Evolutionary conservation across 192 early-diverging fungal species (phyloP).

Genomic region (Backusella luteola): DNA sequence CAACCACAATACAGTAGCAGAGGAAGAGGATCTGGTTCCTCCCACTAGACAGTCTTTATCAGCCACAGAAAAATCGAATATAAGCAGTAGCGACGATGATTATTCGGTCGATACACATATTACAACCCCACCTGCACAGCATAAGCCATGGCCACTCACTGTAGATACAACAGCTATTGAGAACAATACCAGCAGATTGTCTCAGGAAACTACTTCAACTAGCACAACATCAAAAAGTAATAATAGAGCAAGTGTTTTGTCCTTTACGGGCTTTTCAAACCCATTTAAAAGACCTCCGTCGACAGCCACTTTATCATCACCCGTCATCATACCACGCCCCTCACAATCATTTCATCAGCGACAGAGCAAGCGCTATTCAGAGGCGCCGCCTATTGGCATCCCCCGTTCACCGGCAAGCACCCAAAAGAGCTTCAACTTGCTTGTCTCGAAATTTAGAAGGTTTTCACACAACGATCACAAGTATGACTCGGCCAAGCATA

Average conservation of each 20-base stretch:
- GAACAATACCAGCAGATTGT: not conserved
- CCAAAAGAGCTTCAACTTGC: constrained; percentile 13
- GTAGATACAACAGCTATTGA: not conserved
- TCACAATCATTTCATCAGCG: constrained; percentile 31
- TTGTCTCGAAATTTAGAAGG: constrained; percentile 18
- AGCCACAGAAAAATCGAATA: not conserved
- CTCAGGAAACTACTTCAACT: not conserved
- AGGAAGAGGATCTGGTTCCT: not conserved
- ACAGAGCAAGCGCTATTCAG: constrained; percentile 35
- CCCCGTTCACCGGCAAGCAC: constrained; percentile 10
- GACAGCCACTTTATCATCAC: not conserved
- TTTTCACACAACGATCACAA: constrained; percentile 21
- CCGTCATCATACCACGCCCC: constrained; percentile 16
- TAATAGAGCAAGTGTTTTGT: constrained; percentile 5
- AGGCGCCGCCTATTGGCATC: not conserved
- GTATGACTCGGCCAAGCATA: constrained; percentile 16
- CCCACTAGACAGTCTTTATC: not conserved
- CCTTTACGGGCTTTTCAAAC: not conserved
- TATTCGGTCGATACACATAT: constrained; percentile 27
- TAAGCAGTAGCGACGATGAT: constrained; percentile 17
- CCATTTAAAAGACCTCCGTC: constrained; percentile 17
- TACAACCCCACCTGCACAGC: constrained; percentile 25
- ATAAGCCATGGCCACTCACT: not conserved
- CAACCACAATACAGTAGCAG: not conserved
- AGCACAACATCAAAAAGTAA: not conserved